A percentile compares a stretch with the other conserved stretches of the same genome.
Evolutionary conservation across 2,329 filamentous ascomycete species (phyloP).

Genomic region (Ophiocordyceps camponoti-saundersi): DNA sequence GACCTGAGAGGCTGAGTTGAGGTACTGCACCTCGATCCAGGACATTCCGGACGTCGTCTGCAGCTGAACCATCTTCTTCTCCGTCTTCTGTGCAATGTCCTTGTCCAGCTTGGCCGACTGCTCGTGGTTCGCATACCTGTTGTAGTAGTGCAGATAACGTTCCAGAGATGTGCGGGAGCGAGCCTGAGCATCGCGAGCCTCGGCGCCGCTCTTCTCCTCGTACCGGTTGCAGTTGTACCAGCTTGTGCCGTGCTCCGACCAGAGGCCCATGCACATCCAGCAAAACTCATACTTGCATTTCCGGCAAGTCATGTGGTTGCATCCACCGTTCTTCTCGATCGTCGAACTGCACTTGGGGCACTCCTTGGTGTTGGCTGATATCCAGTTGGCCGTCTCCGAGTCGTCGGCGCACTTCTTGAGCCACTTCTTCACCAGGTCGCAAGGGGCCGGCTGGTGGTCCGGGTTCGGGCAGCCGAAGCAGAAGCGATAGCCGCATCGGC

Average conservation of each 20-base stretch:
- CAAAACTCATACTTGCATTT: constrained; percentile 97
- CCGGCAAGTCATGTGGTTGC: constrained; percentile 94
- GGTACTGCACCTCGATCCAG: constrained; percentile 98
- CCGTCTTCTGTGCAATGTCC: constrained; percentile 88
- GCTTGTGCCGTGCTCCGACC: constrained; percentile 95
- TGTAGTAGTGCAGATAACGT: constrained; percentile 97
- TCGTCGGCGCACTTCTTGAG: constrained; percentile 97
- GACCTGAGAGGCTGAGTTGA: constrained; percentile 82
- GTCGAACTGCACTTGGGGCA: constrained; percentile 92
- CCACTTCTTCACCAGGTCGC: constrained; percentile 83
- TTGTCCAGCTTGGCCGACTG: constrained; percentile 93
- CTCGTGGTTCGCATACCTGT: constrained; percentile 96
- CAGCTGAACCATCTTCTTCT: constrained; percentile 97
- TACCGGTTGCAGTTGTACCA: constrained; percentile 99
- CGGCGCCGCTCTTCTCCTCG: constrained; percentile 85
- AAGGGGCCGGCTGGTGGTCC: constrained; percentile 90
- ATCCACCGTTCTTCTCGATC: constrained; percentile 96
- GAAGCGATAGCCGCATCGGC: constrained; percentile 70
- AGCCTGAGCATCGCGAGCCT: constrained; percentile 82
- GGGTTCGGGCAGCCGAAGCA: constrained; percentile 85
- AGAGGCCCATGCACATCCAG: constrained; percentile 99
- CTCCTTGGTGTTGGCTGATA: constrained; percentile 96
- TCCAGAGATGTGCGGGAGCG: constrained; percentile 81
- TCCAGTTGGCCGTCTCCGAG: constrained; percentile 98
- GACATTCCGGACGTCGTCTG: constrained; percentile 91